Percentiles rank a stretch among this genome's conserved stretches.
phyloP scores from a whole-genome alignment of 2,329 filamentous ascomycete genomes.

The Monosporascus cannonballus region DNA sequence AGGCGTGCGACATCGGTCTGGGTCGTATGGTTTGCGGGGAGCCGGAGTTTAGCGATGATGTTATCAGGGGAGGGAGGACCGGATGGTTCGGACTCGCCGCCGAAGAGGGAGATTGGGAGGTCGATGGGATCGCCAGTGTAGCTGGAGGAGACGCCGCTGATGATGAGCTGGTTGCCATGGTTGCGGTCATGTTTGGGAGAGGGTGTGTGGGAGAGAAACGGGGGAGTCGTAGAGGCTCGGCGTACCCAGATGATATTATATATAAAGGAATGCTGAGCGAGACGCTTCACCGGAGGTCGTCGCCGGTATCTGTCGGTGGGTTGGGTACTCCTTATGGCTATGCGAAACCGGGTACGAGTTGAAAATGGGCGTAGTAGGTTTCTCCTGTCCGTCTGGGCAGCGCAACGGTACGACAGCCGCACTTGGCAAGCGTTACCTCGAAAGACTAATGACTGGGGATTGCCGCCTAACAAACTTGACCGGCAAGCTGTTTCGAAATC shows the following conservation, averaged over 20 bases:
- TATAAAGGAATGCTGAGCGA: constrained; percentile 1
- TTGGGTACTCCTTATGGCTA: too few species aligned
- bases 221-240: constrained; percentile 14
- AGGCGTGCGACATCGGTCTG: constrained; percentile 68
- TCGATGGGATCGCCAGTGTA: constrained; percentile 35
- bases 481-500: constrained; percentile 25
- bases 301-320: too few species aligned
- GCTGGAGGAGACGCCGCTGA: constrained; percentile 47
- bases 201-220: constrained; percentile 20
- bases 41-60: constrained; percentile 46
- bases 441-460: constrained; percentile 5
- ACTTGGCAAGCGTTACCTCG: neutral
- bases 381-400: constrained; percentile 6
- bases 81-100: constrained; percentile 46
- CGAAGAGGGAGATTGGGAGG: constrained; percentile 26
- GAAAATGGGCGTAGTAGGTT: constrained; percentile 3
- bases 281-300: too few species aligned
- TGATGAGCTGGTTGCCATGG: constrained; percentile 53
- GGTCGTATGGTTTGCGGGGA: constrained; percentile 49
- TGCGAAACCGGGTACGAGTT: too few species aligned
- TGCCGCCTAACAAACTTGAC: constrained; percentile 24
- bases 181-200: constrained; percentile 39
- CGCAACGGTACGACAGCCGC: constrained; percentile 1
- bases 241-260: constrained; percentile 21
- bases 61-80: constrained; percentile 50